These are phyloP conservation scores for Furcasterigmium furcatum DNA, from an alignment of 2,329 filamentous ascomycete genomes.

Conservation along the genomic window DNA sequence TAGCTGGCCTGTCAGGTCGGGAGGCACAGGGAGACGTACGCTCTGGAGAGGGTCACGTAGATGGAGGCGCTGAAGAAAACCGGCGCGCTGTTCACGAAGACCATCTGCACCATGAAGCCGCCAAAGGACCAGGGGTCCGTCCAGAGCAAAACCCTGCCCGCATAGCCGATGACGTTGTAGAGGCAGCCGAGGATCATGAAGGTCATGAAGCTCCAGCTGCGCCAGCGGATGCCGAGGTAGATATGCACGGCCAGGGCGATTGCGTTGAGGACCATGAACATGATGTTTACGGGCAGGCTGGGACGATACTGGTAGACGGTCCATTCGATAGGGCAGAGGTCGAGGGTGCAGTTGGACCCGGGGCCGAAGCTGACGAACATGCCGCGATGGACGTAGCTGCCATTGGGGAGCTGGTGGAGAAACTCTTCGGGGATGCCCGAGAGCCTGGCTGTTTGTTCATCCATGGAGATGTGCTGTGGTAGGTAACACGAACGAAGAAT, in stretches of 20 bases:
- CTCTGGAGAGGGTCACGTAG: slow-evolving; percentile 56
- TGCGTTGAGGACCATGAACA: slow-evolving; percentile 39
- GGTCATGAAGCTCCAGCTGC: slow-evolving; percentile 42
- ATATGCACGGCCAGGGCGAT: slow-evolving; percentile 44
- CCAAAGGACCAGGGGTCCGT: slow-evolving; percentile 55
- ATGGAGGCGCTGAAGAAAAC: slow-evolving; percentile 57
- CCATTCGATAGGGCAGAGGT: slow-evolving; percentile 38
- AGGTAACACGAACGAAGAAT: no score
- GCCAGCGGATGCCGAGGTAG: slow-evolving; percentile 42
- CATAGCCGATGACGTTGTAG: slow-evolving; percentile 60
- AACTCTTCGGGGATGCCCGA: not conserved
- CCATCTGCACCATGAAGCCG: slow-evolving; percentile 65
- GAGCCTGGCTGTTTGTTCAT: not conserved
- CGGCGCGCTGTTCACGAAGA: slow-evolving; percentile 50
- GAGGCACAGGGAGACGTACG: slow-evolving; percentile 16
- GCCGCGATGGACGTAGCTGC: slow-evolving; percentile 14
- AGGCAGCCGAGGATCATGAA: slow-evolving; percentile 54
- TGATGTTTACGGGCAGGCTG: slow-evolving; percentile 34
- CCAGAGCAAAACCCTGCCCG: slow-evolving; percentile 54
- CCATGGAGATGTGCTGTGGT: no score
- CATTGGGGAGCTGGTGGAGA: slow-evolving; percentile 14
- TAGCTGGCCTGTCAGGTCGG: not conserved
- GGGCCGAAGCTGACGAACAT: slow-evolving; percentile 37
- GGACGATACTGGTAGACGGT: slow-evolving; percentile 46
- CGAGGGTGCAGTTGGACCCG: slow-evolving; percentile 45